A percentile compares a stretch with the other conserved stretches of the same genome.
These are phyloP conservation scores for Hygrocybe punicea DNA, from an alignment of 768 basidiomycete species.

Conservation along the genomic window DNA sequence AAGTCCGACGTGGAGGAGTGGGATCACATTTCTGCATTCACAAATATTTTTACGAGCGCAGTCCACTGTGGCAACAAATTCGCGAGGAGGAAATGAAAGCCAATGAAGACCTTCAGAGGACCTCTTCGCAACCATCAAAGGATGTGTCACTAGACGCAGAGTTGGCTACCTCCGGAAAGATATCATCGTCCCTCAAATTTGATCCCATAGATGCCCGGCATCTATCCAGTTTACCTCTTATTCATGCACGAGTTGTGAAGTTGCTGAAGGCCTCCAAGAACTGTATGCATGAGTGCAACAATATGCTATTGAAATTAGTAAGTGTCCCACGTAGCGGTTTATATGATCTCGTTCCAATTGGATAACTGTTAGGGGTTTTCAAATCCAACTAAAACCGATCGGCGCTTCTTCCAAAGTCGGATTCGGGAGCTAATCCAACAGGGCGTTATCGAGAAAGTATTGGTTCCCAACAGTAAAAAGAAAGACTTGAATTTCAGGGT, in stretches of 20 bases:
- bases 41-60: constrained; percentile 77
- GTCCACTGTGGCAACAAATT: constrained; percentile 72
- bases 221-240: constrained; percentile 67
- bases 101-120: constrained; percentile 23
- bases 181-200: constrained; percentile 46
- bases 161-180: not conserved
- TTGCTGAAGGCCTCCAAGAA: constrained; percentile 69
- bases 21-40: constrained; percentile 79
- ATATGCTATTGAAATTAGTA: constrained; percentile 76
- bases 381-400: constrained; percentile 70
- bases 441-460: constrained; percentile 70
- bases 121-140: not conserved
- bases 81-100: constrained; percentile 63
- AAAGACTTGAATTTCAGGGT: constrained; percentile 46
- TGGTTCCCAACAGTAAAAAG: constrained; percentile 58
- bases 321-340: constrained; percentile 27
- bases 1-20: constrained; percentile 73
- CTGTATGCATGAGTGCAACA: constrained; percentile 66
- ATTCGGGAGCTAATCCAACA: constrained; percentile 70
- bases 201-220: constrained; percentile 75
- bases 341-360: constrained; percentile 3
- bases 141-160: not conserved
- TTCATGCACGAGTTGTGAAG: constrained; percentile 68
- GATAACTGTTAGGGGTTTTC: constrained; percentile 58
- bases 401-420: constrained; percentile 78